Base-by-base conservation (phyloP, 345 rosid genomes). In the Linum usitatissimum region DNA sequence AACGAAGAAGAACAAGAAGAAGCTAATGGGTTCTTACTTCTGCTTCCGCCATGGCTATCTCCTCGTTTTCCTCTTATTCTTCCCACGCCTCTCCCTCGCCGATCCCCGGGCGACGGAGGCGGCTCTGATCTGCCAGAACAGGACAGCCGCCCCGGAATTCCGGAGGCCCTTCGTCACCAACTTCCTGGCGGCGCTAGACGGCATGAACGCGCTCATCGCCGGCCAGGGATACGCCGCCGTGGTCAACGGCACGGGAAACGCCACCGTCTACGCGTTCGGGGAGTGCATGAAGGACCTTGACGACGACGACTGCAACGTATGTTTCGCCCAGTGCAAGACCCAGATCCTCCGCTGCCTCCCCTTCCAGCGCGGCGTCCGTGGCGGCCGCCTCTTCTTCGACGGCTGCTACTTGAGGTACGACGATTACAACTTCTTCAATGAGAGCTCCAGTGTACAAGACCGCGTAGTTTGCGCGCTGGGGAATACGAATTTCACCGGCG, bases 271-370 rank as follows among this genome's bases (percentile, higher is more conserved):
- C 63, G 74, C 83, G 9, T 85, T 70, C 60, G 98, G 94, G 19
- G 88, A 88, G 86, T 91, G 98, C 68, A 81, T 86, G 77, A 76
- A 79, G 38, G 96, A 91, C 68, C 91, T 91, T 15, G 80, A 78
- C 42, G 74, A 30, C 66, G 72, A 62, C 30, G 98, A 88, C 57
- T 91, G 96, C 62, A 72, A 79, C 77, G 73, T 91, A 73, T 91
- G 96, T 36, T 73, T 86, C 64, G 96, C 98, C 57, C 90, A 79
- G 75, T 67, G 80, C 81, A 91, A 88, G 76, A 78, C 86, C 30
- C 80, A 80, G 79, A 76, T 91, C 73, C 67, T 84, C 31, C 68
- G 76, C 19, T 91, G 98, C 74, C 59, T 78, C 2, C 94, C 97
- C 19, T 91, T 79, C 69, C 95, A 88, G 64, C 20, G 0, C 60